A percentile compares a stretch with the other conserved stretches of the same genome.
Conservation (phyloP, 768 basidiomycete species). For the Podaxis mareebaensis region DNA sequence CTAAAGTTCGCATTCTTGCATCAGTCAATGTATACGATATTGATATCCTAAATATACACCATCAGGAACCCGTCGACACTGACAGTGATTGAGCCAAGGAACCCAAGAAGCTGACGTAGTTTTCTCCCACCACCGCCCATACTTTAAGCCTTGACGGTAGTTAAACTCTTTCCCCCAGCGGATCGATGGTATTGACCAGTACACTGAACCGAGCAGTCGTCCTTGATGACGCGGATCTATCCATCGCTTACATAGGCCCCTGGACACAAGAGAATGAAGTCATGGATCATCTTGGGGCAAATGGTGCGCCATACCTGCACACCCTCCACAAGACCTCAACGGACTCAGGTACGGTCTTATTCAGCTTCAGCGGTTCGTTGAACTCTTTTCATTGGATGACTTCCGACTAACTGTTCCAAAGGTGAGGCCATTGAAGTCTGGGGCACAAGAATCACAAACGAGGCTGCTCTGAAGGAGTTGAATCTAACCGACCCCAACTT, state of each 20-base stretch:
- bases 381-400: background rate
- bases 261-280: constrained; percentile 25
- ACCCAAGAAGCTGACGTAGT: too few relatives aligned
- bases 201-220: constrained; percentile 24
- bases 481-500: constrained; percentile 18
- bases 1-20: too few relatives aligned
- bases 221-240: constrained; percentile 34
- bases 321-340: constrained; percentile 9
- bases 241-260: constrained; percentile 30
- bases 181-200: too few relatives aligned
- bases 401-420: background rate
- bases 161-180: too few relatives aligned
- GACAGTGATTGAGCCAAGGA: too few relatives aligned
- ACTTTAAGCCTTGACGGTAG: too few relatives aligned
- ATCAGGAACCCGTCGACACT: too few relatives aligned
- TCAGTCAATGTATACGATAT: too few relatives aligned
- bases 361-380: constrained; percentile 10
- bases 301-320: constrained; percentile 5
- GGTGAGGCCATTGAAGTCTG: constrained; percentile 19
- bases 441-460: constrained; percentile 20
- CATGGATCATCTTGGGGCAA: background rate
- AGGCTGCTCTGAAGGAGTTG: constrained; percentile 13
- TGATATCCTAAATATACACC: too few relatives aligned
- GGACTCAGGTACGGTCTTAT: background rate
- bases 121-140: too few relatives aligned